A percentile compares a stretch with the other conserved stretches of the same genome.
Conservation (phyloP, 75 land plant species). For the Pinus taeda region DNA sequence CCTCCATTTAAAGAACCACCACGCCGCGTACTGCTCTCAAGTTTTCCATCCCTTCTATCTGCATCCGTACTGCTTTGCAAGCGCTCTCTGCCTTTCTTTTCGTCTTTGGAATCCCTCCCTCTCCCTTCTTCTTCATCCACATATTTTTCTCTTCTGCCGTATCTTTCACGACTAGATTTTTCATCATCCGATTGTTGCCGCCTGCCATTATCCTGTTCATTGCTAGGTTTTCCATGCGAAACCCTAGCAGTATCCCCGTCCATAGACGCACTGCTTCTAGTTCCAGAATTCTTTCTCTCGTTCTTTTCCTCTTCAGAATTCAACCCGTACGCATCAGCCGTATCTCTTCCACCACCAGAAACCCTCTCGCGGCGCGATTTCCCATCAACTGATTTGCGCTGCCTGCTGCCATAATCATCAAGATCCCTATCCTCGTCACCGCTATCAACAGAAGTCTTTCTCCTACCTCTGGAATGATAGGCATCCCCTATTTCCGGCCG, state of each 20-base stretch:
- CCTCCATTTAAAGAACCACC: neutral
- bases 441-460: neutral
- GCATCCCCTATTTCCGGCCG: neutral
- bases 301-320: neutral
- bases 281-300: neutral
- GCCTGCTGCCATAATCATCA: neutral
- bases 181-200: neutral
- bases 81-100: neutral
- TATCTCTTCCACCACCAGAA: neutral
- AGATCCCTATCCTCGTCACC: neutral
- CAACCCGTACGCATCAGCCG: neutral
- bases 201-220: neutral
- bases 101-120: neutral
- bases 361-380: neutral
- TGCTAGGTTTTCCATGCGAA: neutral
- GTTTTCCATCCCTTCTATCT: neutral
- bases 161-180: neutral
- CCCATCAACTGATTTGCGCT: neutral
- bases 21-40: neutral
- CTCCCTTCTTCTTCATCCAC: neutral
- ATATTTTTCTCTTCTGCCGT: neutral
- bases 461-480: neutral
- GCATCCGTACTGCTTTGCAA: neutral
- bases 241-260: neutral
- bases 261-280: neutral